Evolutionary conservation across 768 basidiomycete genomes (phyloP).

Genomic region (Boletus coccyginus): DNA sequence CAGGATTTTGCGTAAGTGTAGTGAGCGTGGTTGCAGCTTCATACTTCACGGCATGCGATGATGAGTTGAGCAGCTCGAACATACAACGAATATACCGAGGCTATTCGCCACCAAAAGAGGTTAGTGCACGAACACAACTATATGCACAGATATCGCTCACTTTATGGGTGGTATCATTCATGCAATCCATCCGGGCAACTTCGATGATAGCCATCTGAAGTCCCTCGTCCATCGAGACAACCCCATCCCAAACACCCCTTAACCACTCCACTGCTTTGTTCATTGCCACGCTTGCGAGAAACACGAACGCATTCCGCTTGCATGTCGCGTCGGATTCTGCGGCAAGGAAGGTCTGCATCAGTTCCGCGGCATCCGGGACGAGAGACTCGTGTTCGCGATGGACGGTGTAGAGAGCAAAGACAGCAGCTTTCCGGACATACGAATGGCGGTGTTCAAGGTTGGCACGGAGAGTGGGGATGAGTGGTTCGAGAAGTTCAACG

Average conservation of each 20-base stretch:
- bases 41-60: conserved; percentile 94
- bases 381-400: conserved; percentile 93
- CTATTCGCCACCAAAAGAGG: conserved; percentile 36
- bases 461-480: conserved; percentile 88
- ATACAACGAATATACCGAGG: conserved; percentile 93
- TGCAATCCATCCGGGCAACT: conserved; percentile 86
- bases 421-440: conserved; percentile 97
- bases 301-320: conserved; percentile 96
- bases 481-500: conserved; percentile 89
- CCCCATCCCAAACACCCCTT: conserved; percentile 78
- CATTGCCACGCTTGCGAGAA: conserved; percentile 84
- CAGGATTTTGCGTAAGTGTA: conserved; percentile 89
- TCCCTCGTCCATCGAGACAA: conserved; percentile 81
- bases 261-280: conserved; percentile 92
- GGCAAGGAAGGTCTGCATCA: conserved; percentile 93
- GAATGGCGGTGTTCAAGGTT: conserved; percentile 98
- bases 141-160: conserved; percentile 43
- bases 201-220: conserved; percentile 97
- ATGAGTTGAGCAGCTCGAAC: conserved; percentile 85
- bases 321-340: conserved; percentile 96
- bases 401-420: conserved; percentile 93
- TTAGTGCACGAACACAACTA: conserved; percentile 3
- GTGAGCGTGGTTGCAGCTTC: conserved; percentile 96
- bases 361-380: conserved; percentile 93
- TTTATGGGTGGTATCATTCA: conserved; percentile 76